Base-by-base conservation (phyloP, 257 asterid species). In the Solanum infundibuliforme region DNA sequence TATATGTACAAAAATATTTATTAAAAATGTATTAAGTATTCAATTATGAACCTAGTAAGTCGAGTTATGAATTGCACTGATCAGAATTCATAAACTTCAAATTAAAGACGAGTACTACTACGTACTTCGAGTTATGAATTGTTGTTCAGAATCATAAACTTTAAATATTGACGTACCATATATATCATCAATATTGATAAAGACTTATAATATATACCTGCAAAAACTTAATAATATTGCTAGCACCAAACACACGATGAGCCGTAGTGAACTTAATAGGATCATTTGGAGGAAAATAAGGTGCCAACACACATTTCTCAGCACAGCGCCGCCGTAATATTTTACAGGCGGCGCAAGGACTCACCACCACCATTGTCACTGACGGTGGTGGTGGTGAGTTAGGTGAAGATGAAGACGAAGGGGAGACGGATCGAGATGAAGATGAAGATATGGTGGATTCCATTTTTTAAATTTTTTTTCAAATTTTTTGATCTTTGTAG, bases 161-260 rank as follows among this genome's bases (percentile, higher is more conserved):
- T 55, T 5, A 55, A 55, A 55, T 55, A 0, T 1, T 1, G n/a
- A 55, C 5, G 25, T 20, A 73, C 16, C 8, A 72, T 18, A 73
- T 35, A 3, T 55, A 55, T 55, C n/a, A 55, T 55, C 4, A 55
- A 55, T 55, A 55, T 71, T 0, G 77, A 0, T 31, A 71, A 71
- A 29, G 10, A 71, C 10, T 2, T 14, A 20, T 11, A 27, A 10
- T 35, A 65, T 11, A n/a, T 93, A 96, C 98, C 98, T 95, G 98
- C 89, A 96, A 89, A 73, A 94, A 87, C 93, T 96, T 96, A 88
- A 94, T 93, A 46, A 96, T 95, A 90, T 96, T 96, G 89, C 99
- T 95, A n/a, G 99, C 99, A 23, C 99, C 99, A 52, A 96, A 95
- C 7, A 95, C 95, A 23, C 98, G 98, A 85, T 95, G 98, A 88